Evolutionary conservation across 371 early-diverging fungal species (phyloP), one percentile per base, ranked within the genome.

Genomic region (Choanephora cucurbitarum): DNA sequence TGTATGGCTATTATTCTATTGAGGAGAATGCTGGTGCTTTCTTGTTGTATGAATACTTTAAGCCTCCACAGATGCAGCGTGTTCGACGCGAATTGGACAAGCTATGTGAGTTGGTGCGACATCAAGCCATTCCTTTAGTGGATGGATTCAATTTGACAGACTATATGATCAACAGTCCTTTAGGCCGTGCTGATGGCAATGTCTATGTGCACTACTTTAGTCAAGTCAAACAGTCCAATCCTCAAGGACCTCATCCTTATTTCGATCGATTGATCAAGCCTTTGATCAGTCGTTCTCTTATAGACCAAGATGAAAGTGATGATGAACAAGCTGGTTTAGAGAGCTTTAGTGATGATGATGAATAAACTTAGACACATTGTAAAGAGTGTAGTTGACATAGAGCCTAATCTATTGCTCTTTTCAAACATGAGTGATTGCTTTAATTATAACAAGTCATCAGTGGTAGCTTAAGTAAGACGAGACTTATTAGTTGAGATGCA

Each of bases 111-210:
- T 71, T 69, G 34, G 82, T 95, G 6, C 84, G 95, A 33, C 77
- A 84, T 19, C 87, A 93, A 59, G 91, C 91, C 50, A 88, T 95
- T 65, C 85, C 91, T 11, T 73, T 96, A 40, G 91, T 92, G 22
- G 96, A 95, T 60, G 73, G 93, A n/a, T 95, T 94, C 76, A 89
- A 87, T 68, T 83, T 88, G 70, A 72, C 87, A 19, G 96, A 96
- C 73, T 94, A 86, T 66, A 82, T 92, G 41, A 70, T 96, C 69
- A 92, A 94, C 80, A 92, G 92, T 55, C 94, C 95, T 23, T 67
- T 96, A 13, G 96, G 96, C 23, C 83, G 88, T 46, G 84, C 80
- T 52, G 94, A 95, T 53, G 96, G 96, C 58, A 87, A 95, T 67
- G 83, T 91, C 14, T 94, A 93, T 70, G 90, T 87, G 45, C 82